Evolutionary conservation across 257 asterid species (phyloP).

Genomic region (Solanum pinnatisectum): DNA sequence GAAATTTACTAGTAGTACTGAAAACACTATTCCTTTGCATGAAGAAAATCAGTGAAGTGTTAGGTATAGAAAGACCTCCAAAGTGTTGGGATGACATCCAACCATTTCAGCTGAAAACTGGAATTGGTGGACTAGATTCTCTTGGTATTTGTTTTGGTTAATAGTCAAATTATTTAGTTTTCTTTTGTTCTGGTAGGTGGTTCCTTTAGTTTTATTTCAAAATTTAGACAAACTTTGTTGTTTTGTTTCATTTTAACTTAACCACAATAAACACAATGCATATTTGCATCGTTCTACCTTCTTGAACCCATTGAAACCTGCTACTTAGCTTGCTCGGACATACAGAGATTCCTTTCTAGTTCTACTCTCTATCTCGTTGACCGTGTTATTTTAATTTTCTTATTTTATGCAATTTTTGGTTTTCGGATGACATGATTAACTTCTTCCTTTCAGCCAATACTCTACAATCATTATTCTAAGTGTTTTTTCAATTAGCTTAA

Average conservation of each 20-base stretch:
- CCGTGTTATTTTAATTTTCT: background rate
- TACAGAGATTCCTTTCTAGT: background rate
- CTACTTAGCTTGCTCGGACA: background rate
- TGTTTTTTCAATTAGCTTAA: background rate
- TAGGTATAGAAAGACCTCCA: background rate
- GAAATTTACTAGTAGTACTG: background rate
- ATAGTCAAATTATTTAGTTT: background rate
- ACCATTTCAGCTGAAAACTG: background rate
- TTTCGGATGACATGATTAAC: background rate
- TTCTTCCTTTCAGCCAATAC: background rate
- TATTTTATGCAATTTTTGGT: background rate
- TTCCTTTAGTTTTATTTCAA: background rate
- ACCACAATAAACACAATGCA: background rate
- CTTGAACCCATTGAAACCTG: background rate
- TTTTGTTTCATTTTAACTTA: background rate
- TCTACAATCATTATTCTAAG: background rate
- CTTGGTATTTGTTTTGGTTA: background rate
- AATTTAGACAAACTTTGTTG: background rate
- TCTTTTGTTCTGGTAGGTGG: background rate
- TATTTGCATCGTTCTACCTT: background rate
- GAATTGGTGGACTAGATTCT: background rate
- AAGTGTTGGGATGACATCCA: background rate
- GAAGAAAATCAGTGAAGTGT: background rate
- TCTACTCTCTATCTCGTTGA: background rate
- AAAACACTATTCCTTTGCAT: background rate